phyloP scores from a whole-genome alignment of 805 yeast species.

The Saccharomycopsis babjevae region DNA sequence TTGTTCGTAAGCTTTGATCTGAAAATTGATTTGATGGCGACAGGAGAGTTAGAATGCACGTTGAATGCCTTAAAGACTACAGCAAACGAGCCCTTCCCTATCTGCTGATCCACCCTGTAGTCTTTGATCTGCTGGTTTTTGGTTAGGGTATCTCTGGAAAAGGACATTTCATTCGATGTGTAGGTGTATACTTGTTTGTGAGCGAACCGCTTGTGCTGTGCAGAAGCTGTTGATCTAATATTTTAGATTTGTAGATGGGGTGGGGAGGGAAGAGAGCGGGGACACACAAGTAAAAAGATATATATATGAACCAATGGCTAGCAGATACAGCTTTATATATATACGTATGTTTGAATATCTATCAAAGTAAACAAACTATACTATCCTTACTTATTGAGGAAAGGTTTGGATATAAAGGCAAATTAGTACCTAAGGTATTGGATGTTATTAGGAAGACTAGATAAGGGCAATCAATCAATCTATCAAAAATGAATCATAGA shows the following conservation, averaged over 20 bases:
- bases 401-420: background rate
- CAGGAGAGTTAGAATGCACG: constrained; percentile 42
- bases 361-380: background rate
- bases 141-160: constrained; percentile 28
- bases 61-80: constrained; percentile 81
- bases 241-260: background rate
- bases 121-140: constrained; percentile 4
- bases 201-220: constrained; percentile 9
- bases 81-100: constrained; percentile 95
- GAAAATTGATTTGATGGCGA: constrained; percentile 84
- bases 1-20: constrained; percentile 74
- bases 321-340: background rate
- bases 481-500: constrained; percentile 25
- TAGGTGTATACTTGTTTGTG: constrained; percentile 29
- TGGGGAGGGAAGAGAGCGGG: too few relatives aligned
- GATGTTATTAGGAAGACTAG: constrained; percentile 40
- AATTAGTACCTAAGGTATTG: constrained; percentile 29
- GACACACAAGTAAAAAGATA: too few relatives aligned
- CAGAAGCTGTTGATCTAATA: background rate
- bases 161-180: constrained; percentile 26
- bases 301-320: background rate
- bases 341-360: background rate
- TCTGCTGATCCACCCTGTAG: constrained; percentile 39
- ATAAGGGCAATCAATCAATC: background rate
- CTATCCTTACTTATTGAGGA: too few relatives aligned